Conservation (phyloP, 129 eudicot species). For the Apium graveolens region DNA sequence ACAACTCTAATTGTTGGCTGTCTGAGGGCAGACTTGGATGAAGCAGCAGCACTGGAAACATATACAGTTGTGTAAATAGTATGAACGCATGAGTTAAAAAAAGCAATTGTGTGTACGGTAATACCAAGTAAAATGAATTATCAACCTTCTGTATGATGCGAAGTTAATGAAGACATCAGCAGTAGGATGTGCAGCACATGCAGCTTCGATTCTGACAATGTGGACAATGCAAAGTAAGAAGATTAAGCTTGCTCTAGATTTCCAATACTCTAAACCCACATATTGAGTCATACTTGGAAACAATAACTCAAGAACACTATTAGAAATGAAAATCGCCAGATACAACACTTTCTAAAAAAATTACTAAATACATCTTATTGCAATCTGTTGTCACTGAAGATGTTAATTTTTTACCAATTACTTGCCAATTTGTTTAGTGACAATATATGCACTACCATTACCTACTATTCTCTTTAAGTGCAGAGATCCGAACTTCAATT, state of each 20-base stretch:
- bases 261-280: not conserved
- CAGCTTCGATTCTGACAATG: slow-evolving; percentile 74
- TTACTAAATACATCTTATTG: not conserved
- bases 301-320: not conserved
- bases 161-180: slow-evolving; percentile 97
- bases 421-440: not conserved
- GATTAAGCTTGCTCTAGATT: not conserved
- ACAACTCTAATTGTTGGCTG: slow-evolving; percentile 93
- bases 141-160: slow-evolving; percentile 90
- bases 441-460: not conserved
- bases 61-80: not conserved
- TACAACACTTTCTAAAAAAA: not conserved
- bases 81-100: not conserved
- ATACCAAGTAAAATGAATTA: slow-evolving; percentile 11
- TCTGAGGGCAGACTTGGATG: slow-evolving; percentile 82
- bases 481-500: not conserved
- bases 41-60: slow-evolving; percentile 85
- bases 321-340: too few species aligned
- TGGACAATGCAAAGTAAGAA: slow-evolving; percentile 7
- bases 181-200: slow-evolving; percentile 97
- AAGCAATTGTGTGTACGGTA: not conserved
- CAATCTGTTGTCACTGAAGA: not conserved
- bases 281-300: not conserved
- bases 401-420: not conserved
- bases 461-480: not conserved